Conservation (phyloP, 2,329 filamentous ascomycete species). For the Hypoxylon sp. region DNA sequence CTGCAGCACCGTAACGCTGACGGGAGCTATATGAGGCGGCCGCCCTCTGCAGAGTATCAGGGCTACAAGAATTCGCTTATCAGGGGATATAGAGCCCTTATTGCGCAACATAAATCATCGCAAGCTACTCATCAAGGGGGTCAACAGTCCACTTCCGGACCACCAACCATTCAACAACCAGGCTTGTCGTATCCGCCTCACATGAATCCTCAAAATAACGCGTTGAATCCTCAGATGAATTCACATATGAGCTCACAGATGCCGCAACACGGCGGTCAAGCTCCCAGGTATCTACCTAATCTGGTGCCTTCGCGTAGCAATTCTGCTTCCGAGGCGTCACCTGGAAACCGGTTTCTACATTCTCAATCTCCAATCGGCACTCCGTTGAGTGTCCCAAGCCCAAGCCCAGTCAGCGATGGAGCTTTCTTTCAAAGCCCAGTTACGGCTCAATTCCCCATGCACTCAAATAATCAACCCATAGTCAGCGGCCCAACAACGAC, state of each 20-base stretch:
- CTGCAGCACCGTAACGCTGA: constrained; percentile 47
- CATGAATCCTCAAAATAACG: constrained; percentile 1
- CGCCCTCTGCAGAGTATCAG: constrained; percentile 32
- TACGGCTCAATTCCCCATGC: constrained; percentile 9
- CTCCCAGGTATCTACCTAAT: constrained; percentile 9
- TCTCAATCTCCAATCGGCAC: constrained; percentile 32
- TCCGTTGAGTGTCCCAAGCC: constrained; percentile 17
- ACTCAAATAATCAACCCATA: constrained; percentile 17
- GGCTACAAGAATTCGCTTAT: constrained; percentile 44
- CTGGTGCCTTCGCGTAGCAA: constrained; percentile 3
- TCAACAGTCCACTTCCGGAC: constrained; percentile 20
- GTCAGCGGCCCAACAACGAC: constrained; percentile 9
- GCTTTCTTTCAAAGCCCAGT: constrained; percentile 17
- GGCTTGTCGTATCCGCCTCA: constrained; percentile 13
- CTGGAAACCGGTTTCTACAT: constrained; percentile 28
- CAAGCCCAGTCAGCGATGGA: background rate
- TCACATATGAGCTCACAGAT: constrained; percentile 21
- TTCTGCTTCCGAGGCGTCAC: background rate
- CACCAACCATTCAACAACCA: constrained; percentile 21
- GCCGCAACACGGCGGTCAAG: constrained; percentile 12
- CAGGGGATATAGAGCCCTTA: constrained; percentile 34
- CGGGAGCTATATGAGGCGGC: constrained; percentile 35
- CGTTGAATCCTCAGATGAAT: constrained; percentile 14
- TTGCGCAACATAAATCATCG: constrained; percentile 22
- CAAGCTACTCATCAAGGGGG: constrained; percentile 3